Percentiles rank a stretch among this genome's conserved stretches.
These are phyloP conservation scores for Tolypocladium album DNA, from an alignment of 2,329 filamentous ascomycete species.

Conservation along the genomic window DNA sequence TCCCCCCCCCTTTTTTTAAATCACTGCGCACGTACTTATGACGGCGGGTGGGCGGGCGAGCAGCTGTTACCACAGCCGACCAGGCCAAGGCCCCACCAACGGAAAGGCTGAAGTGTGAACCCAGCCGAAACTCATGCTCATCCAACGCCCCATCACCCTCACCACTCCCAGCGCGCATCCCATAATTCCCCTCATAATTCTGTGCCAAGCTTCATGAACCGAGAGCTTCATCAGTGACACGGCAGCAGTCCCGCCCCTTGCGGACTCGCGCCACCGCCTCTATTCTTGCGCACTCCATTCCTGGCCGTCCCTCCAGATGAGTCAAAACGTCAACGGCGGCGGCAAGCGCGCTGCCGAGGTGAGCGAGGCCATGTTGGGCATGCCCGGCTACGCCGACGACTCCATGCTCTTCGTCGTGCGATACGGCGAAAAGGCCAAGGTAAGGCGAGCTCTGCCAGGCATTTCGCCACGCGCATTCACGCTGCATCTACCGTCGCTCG, in stretches of 20 bases:
- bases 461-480: neutral
- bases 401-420: conserved; percentile 18
- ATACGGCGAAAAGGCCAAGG: conserved; percentile 13
- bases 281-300: neutral
- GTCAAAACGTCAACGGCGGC: conserved; percentile 3
- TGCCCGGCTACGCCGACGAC: conserved; percentile 18
- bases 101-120: neutral
- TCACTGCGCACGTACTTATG: too few species aligned
- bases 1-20: too few species aligned
- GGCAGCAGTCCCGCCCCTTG: neutral
- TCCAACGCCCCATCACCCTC: too few species aligned
- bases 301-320: neutral
- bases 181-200: neutral
- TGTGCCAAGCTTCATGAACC: neutral
- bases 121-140: neutral
- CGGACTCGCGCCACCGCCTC: neutral
- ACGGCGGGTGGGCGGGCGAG: too few species aligned
- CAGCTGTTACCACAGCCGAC: too few species aligned
- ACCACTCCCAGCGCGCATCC: neutral
- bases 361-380: conserved; percentile 12
- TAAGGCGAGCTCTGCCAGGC: conserved; percentile 1
- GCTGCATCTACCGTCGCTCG: neutral
- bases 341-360: conserved; percentile 15
- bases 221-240: neutral
- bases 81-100: neutral